These are phyloP conservation scores for Acidiella bohemica DNA, from an alignment of 495 filamentous ascomycete genomes.

Conservation along the genomic window DNA sequence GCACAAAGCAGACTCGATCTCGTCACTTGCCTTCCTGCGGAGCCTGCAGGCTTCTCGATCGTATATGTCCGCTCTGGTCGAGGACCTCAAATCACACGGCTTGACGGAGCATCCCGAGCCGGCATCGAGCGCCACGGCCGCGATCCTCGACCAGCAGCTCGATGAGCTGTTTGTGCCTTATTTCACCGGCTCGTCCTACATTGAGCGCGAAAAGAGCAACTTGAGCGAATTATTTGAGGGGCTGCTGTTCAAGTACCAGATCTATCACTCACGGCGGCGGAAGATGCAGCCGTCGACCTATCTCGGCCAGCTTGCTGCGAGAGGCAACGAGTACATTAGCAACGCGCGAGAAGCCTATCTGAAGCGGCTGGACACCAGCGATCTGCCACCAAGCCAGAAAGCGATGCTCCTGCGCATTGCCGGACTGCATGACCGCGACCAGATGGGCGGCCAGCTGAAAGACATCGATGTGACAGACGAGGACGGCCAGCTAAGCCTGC, in stretches of 20 bases:
- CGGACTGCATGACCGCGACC: conserved; percentile 45
- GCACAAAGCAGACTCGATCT: conserved; percentile 80
- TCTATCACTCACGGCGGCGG: conserved; percentile 74
- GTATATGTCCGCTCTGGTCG: conserved; percentile 72
- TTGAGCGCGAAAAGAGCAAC: conserved; percentile 81
- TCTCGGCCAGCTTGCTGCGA: conserved; percentile 77
- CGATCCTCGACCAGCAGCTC: conserved; percentile 84
- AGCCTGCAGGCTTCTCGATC: conserved; percentile 78
- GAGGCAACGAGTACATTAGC: conserved; percentile 66
- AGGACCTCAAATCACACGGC: conserved; percentile 88
- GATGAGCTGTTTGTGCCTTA: conserved; percentile 96
- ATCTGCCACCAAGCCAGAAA: conserved; percentile 71
- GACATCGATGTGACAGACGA: conserved; percentile 75
- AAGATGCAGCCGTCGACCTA: conserved; percentile 54
- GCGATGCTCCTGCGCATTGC: conserved; percentile 75
- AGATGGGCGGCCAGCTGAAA: conserved; percentile 20
- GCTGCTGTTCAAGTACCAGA: conserved; percentile 84
- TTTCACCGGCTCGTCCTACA: conserved; percentile 84
- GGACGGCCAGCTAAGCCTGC: conserved; percentile 69
- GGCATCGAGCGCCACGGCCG: conserved; percentile 70
- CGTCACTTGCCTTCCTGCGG: conserved; percentile 80
- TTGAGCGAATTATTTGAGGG: conserved; percentile 89
- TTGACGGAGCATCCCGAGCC: conserved; percentile 90
- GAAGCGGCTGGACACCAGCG: conserved; percentile 69
- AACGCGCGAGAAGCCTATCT: conserved; percentile 76